phyloP scores from a whole-genome alignment of 805 yeast genomes.

The Citeromyces nyonsensis region DNA sequence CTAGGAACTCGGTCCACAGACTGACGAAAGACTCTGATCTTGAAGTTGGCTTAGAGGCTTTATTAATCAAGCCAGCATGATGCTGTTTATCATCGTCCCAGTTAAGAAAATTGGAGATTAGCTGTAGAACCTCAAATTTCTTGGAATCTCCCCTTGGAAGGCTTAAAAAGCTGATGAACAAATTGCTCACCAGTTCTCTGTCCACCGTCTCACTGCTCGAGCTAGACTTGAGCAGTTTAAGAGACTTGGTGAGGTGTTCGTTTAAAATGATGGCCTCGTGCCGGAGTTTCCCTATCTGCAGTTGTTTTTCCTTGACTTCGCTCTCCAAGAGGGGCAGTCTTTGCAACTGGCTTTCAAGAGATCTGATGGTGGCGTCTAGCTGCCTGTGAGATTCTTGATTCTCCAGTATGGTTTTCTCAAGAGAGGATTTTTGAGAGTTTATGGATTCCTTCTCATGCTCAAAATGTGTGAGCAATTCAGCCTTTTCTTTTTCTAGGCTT shows the following conservation, averaged over 20 bases:
- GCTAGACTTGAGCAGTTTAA: constrained; percentile 68
- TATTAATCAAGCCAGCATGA: constrained; percentile 50
- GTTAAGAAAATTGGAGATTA: constrained; percentile 66
- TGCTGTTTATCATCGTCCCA: constrained; percentile 78
- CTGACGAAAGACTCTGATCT: constrained; percentile 37
- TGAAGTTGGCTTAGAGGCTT: constrained; percentile 10
- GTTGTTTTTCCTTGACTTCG: constrained; percentile 53
- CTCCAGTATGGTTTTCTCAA: constrained; percentile 9
- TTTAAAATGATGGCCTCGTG: constrained; percentile 90
- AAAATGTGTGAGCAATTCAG: constrained; percentile 3
- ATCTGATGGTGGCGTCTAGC: constrained; percentile 3
- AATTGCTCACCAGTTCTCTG: constrained; percentile 75
- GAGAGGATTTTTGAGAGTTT: constrained; percentile 6
- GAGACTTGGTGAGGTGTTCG: constrained; percentile 90
- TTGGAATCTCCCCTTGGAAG: constrained; percentile 89
- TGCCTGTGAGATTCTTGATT: constrained; percentile 8
- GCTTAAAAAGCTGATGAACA: constrained; percentile 70
- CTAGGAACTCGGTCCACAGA: constrained; percentile 68
- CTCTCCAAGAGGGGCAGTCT: constrained; percentile 23
- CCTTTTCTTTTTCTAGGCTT: constrained; percentile 6
- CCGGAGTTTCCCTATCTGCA: constrained; percentile 77
- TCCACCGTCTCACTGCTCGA: constrained; percentile 69
- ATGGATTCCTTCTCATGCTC: constrained; percentile 6
- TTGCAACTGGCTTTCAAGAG: constrained; percentile 8
- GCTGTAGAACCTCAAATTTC: constrained; percentile 80